phyloP scores from a whole-genome alignment of 331 rosid species.

The Cucumis variabilis region DNA sequence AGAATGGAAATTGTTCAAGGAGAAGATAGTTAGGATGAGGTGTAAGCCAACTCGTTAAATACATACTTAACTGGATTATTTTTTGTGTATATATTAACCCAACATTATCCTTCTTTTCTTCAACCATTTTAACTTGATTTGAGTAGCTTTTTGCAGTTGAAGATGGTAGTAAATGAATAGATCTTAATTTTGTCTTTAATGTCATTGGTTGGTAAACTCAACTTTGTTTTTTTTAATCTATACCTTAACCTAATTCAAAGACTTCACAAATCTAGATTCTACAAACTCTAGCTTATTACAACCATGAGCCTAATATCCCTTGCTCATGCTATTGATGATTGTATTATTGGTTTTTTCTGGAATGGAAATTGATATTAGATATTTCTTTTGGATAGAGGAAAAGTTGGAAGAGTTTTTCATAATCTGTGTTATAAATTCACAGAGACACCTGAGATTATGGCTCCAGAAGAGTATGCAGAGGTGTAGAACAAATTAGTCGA shows the following conservation, averaged over 20 bases:
- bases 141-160: too few relatives aligned
- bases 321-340: constrained; percentile 1
- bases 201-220: background rate
- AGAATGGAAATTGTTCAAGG: too few relatives aligned
- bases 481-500: constrained; percentile 93
- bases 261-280: background rate
- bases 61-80: too few relatives aligned
- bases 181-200: too few relatives aligned
- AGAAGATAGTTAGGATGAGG: too few relatives aligned
- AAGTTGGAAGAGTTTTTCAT: background rate
- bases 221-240: background rate
- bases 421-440: constrained; percentile 32
- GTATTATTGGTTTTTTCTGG: too few relatives aligned
- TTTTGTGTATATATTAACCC: too few relatives aligned
- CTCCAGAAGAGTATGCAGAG: constrained; percentile 98
- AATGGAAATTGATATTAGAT: background rate
- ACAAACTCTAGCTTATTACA: background rate
- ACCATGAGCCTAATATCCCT: background rate
- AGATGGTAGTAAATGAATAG: too few relatives aligned
- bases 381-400: background rate
- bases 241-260: background rate
- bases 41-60: too few relatives aligned
- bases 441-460: constrained; percentile 99
- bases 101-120: too few relatives aligned
- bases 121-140: too few relatives aligned